Evolutionary conservation across 768 basidiomycete species (phyloP).

Genomic region (Fomitopsis pulvina): DNA sequence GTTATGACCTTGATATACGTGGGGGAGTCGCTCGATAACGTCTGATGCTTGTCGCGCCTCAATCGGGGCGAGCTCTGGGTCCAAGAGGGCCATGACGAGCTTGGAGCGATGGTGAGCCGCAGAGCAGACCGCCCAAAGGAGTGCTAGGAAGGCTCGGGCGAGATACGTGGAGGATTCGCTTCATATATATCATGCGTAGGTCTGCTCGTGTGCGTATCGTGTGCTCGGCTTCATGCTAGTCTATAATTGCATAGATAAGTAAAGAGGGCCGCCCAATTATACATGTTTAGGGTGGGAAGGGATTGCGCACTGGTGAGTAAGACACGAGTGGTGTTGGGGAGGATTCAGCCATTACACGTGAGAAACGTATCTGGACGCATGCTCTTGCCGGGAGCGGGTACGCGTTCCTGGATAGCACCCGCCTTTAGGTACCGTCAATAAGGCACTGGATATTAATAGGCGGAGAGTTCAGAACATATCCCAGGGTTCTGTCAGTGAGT

Average conservation of each 20-base stretch:
- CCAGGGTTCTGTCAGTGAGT: too few relatives aligned
- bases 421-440: too few relatives aligned
- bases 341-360: not conserved
- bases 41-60: not conserved
- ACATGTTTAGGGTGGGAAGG: slow-evolving; percentile 2
- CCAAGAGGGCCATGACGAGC: not conserved
- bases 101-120: not conserved
- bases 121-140: not conserved
- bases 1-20: not conserved
- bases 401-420: too few relatives aligned
- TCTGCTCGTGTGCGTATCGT: slow-evolving; percentile 1
- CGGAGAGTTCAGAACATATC: too few relatives aligned
- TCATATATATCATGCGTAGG: not conserved
- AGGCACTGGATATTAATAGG: too few relatives aligned
- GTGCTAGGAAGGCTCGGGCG: not conserved
- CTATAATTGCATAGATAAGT: not conserved
- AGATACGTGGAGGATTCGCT: not conserved
- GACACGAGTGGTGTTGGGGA: not conserved
- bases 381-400: too few relatives aligned
- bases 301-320: not conserved
- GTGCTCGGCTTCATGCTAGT: not conserved
- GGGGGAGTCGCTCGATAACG: not conserved
- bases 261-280: too few relatives aligned
- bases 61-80: not conserved
- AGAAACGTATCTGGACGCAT: not conserved